Percentiles rank a stretch among this genome's conserved stretches.
These are phyloP conservation scores for Hypsizygus ulmarius DNA, from an alignment of 1,284 basidiomycete species.

Conservation along the genomic window DNA sequence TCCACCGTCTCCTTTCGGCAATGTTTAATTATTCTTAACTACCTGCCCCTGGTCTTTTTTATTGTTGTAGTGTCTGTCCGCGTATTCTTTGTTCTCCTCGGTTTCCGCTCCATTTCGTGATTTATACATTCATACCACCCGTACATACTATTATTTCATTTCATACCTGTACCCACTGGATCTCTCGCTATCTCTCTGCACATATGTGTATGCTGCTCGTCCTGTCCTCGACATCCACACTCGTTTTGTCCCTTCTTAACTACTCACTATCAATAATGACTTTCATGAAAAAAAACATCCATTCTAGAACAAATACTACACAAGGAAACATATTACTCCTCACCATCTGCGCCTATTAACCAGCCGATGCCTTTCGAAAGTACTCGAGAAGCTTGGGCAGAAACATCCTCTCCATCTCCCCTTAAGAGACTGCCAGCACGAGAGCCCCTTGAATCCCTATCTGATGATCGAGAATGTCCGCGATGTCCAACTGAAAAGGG, in stretches of 20 bases:
- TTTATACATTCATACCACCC: constrained; percentile 6
- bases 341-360: constrained; percentile 78
- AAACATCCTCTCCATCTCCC: constrained; percentile 58
- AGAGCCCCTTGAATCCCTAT: constrained; percentile 40
- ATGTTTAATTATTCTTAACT: constrained; percentile 10
- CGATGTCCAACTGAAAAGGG: constrained; percentile 59
- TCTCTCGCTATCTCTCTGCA: constrained; percentile 6
- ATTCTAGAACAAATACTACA: background rate
- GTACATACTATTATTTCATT: constrained; percentile 1
- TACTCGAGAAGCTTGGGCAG: constrained; percentile 67
- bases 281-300: background rate
- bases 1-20: constrained; percentile 1
- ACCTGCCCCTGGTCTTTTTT: constrained; percentile 5
- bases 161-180: constrained; percentile 8
- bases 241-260: background rate
- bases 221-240: background rate
- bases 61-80: constrained; percentile 10
- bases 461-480: constrained; percentile 44
- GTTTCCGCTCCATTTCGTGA: background rate
- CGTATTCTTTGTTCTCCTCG: background rate
- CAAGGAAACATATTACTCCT: constrained; percentile 1
- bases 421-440: constrained; percentile 41
- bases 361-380: constrained; percentile 83
- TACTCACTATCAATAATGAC: background rate
- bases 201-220: constrained; percentile 1